phyloP scores from a whole-genome alignment of 2,329 filamentous ascomycete species.

The Trichophyton benhamiae region DNA sequence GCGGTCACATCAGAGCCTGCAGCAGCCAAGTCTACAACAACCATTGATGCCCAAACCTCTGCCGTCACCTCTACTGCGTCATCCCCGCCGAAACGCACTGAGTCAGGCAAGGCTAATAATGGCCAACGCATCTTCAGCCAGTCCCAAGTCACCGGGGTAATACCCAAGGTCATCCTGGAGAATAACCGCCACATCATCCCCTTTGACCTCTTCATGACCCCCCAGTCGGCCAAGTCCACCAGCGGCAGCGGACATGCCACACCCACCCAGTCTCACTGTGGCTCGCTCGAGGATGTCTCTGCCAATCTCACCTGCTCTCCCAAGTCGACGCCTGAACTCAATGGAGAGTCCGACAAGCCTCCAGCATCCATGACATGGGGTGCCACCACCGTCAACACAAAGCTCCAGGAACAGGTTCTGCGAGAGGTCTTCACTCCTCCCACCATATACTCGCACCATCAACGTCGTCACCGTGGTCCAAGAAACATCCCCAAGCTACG shows the following conservation, averaged over 20 bases:
- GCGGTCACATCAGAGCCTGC: not conserved
- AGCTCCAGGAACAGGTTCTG: constrained; percentile 78
- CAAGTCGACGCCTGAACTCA: not conserved
- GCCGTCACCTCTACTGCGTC: not conserved
- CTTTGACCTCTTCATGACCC: constrained; percentile 61
- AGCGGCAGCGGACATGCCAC: not conserved
- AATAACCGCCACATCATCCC: constrained; percentile 92
- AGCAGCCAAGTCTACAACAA: not conserved
- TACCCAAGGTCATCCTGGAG: constrained; percentile 84
- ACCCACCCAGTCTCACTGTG: not conserved
- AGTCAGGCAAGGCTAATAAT: constrained; percentile 2
- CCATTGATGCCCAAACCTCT: constrained; percentile 4
- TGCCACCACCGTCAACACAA: constrained; percentile 79
- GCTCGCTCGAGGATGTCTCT: not conserved
- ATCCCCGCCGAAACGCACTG: not conserved
- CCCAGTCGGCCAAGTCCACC: constrained; percentile 23
- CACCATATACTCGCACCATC: constrained; percentile 58
- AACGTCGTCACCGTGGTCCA: constrained; percentile 53
- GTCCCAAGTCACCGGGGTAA: constrained; percentile 59
- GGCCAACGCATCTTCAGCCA: constrained; percentile 52
- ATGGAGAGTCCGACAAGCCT: not conserved
- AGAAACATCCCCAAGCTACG: constrained; percentile 47
- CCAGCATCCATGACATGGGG: constrained; percentile 52
- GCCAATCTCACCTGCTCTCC: constrained; percentile 4
- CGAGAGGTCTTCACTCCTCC: constrained; percentile 83